Evolutionary conservation across 371 early-diverging fungal genomes (phyloP).

Genomic region (Phascolomyces articulosus): DNA sequence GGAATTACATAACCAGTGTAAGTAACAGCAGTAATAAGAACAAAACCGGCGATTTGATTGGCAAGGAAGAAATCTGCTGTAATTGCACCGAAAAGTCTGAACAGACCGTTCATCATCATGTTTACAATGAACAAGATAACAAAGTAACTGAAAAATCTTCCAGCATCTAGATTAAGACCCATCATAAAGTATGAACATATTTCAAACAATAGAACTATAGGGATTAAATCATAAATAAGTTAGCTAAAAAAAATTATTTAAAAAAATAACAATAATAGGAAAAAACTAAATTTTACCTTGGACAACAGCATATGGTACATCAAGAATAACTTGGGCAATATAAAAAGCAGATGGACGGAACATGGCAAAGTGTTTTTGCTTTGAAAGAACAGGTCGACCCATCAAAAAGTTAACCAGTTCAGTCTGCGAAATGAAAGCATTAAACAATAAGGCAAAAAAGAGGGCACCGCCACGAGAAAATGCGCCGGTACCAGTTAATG

Average conservation of each 20-base stretch:
- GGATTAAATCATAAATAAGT: not conserved
- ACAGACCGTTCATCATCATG: slow-evolving; percentile 52
- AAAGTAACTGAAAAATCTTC: slow-evolving; percentile 54
- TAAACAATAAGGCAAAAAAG: slow-evolving; percentile 59
- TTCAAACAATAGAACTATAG: slow-evolving; percentile 25
- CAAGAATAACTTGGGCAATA: slow-evolving; percentile 56
- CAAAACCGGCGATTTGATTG: slow-evolving; percentile 42
- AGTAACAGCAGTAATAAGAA: slow-evolving; percentile 41
- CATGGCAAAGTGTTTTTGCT: slow-evolving; percentile 69
- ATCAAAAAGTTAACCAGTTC: slow-evolving; percentile 54
- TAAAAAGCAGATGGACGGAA: slow-evolving; percentile 68
- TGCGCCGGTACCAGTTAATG: slow-evolving; percentile 54
- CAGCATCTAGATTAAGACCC: slow-evolving; percentile 48
- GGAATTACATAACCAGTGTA: slow-evolving; percentile 56
- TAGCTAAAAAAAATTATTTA: not conserved
- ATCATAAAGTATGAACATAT: slow-evolving; percentile 53
- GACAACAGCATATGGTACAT: slow-evolving; percentile 37
- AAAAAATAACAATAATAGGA: slow-evolving; percentile 11
- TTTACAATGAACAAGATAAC: slow-evolving; percentile 41
- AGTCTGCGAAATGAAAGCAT: slow-evolving; percentile 53
- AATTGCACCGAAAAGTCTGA: slow-evolving; percentile 56
- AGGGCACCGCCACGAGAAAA: slow-evolving; percentile 77
- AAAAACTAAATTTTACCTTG: too few species aligned
- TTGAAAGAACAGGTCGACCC: slow-evolving; percentile 66
- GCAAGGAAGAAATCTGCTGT: slow-evolving; percentile 54